Conservation (phyloP, 129 eudicot genomes). For the Pulicaria dysenterica region DNA sequence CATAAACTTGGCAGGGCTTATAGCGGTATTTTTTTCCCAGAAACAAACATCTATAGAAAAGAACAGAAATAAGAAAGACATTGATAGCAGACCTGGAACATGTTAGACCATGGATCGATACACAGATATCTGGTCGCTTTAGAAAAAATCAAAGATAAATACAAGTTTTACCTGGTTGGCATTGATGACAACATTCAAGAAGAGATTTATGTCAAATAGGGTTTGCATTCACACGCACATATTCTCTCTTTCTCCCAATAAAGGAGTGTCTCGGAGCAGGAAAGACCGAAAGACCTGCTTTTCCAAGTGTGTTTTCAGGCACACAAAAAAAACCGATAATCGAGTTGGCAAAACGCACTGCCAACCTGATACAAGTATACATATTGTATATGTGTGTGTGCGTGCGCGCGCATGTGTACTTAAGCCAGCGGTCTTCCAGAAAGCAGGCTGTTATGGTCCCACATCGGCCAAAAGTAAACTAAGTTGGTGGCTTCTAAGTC, state of each 20-base stretch:
- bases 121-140: not conserved
- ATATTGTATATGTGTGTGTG: not conserved
- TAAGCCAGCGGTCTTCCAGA: too few relatives aligned
- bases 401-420: too few relatives aligned
- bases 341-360: too few relatives aligned
- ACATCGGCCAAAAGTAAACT: too few relatives aligned
- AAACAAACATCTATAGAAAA: not conserved
- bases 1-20: not conserved
- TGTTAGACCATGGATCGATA: not conserved
- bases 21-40: not conserved
- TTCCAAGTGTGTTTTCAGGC: too few relatives aligned
- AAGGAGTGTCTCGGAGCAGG: not conserved
- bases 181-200: not conserved
- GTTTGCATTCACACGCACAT: not conserved
- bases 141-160: not conserved
- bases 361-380: not conserved
- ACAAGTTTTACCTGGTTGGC: constrained; percentile 9
- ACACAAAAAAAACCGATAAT: too few relatives aligned
- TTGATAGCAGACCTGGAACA: not conserved
- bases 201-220: not conserved
- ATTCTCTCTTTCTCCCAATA: not conserved
- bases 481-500: too few relatives aligned
- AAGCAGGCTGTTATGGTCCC: too few relatives aligned
- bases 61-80: constrained; percentile 3
- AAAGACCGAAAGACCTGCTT: too few relatives aligned